A percentile compares a stretch with the other conserved stretches of the same genome.
Conservation (phyloP, 2,329 filamentous ascomycete species). For the Colletotrichum karsti region DNA sequence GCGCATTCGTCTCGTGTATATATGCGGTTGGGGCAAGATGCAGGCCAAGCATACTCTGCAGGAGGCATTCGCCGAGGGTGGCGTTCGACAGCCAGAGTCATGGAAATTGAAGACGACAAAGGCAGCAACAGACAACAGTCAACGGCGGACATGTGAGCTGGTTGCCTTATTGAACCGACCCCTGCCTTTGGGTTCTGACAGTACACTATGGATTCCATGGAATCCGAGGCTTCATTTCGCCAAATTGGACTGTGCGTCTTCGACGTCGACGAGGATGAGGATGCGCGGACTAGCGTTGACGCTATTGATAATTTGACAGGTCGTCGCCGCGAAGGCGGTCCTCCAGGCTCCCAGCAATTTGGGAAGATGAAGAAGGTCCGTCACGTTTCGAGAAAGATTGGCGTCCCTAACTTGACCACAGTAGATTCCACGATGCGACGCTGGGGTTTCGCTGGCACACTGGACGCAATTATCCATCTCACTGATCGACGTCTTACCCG, state of each 20-base stretch:
- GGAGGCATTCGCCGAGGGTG: conserved; percentile 15
- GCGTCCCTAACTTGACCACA: background rate
- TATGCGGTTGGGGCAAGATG: conserved; percentile 12
- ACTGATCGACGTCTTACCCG: conserved; percentile 6
- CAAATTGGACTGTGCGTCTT: background rate
- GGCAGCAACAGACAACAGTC: background rate
- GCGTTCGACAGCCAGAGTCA: background rate
- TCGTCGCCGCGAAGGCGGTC: background rate
- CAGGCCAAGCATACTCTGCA: conserved; percentile 23
- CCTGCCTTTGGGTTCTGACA: background rate
- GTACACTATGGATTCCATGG: background rate
- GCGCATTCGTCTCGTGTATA: background rate
- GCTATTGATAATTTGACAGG: conserved; percentile 6
- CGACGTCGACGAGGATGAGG: background rate
- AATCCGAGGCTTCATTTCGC: background rate
- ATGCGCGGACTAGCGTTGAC: conserved; percentile 7
- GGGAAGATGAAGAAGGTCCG: background rate
- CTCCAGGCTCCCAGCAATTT: conserved; percentile 1
- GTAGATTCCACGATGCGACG: background rate
- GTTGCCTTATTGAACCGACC: background rate
- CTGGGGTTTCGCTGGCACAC: background rate
- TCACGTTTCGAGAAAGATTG: background rate
- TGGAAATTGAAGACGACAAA: background rate
- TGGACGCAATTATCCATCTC: background rate
- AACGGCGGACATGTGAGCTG: background rate